Percentiles rank a stretch among this genome's conserved stretches.
Evolutionary conservation across 2,329 filamentous ascomycete genomes (phyloP).

Genomic region (Clathrospora elynae): DNA sequence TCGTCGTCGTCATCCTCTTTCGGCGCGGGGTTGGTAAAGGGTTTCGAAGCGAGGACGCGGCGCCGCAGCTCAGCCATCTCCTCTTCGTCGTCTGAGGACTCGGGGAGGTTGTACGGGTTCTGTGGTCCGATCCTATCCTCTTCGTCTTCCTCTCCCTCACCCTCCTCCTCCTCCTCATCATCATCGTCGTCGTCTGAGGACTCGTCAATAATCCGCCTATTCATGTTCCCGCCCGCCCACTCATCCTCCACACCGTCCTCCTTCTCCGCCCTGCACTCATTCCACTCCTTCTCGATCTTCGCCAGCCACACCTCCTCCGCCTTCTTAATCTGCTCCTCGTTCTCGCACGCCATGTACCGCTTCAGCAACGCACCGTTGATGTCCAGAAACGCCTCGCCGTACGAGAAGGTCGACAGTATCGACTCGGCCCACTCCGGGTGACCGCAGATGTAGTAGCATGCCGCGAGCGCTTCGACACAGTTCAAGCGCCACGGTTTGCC

Average conservation of each 20-base stretch:
- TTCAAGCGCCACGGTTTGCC: constrained; percentile 94
- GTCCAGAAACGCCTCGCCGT: constrained; percentile 84
- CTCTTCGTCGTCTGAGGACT: constrained; percentile 76
- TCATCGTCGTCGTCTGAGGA: constrained; percentile 57
- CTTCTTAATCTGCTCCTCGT: constrained; percentile 81
- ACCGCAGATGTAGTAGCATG: constrained; percentile 91
- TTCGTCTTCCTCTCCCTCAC: constrained; percentile 51
- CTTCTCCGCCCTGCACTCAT: constrained; percentile 72
- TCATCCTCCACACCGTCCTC: constrained; percentile 69
- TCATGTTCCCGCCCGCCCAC: constrained; percentile 91
- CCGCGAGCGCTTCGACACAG: constrained; percentile 92
- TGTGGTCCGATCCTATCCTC: constrained; percentile 56
- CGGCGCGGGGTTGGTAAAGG: constrained; percentile 70
- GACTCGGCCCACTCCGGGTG: constrained; percentile 88
- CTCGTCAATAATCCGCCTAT: constrained; percentile 61
- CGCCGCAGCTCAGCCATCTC: constrained; percentile 92
- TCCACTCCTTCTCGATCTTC: constrained; percentile 87
- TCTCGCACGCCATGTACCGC: constrained; percentile 80
- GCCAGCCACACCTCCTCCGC: constrained; percentile 87
- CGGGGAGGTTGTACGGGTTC: constrained; percentile 78
- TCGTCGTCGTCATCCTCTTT: constrained; percentile 39
- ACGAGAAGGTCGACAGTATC: constrained; percentile 82
- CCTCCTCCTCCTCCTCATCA: constrained; percentile 51
- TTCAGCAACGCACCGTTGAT: constrained; percentile 86
- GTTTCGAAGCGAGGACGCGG: constrained; percentile 88